These are phyloP conservation scores for Penicillium griseofulvum DNA, from an alignment of 2,329 filamentous ascomycete species.

Conservation along the genomic window DNA sequence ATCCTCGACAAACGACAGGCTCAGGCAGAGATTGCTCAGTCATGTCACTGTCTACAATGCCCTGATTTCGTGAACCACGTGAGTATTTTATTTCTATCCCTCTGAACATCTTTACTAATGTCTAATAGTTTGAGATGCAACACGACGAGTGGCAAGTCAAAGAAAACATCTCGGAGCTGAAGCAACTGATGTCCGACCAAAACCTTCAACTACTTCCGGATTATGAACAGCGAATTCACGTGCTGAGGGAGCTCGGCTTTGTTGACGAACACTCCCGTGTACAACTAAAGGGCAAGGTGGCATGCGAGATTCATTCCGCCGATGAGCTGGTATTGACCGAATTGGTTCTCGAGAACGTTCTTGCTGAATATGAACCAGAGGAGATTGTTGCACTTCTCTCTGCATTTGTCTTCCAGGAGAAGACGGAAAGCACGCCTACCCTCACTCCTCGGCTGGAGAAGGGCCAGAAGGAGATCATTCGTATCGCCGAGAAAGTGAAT, in stretches of 20 bases:
- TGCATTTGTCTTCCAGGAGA: conserved; percentile 96
- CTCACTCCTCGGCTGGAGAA: conserved; percentile 78
- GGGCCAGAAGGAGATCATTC: conserved; percentile 80
- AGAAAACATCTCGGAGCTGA: conserved; percentile 84
- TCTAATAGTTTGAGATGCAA: conserved; percentile 78
- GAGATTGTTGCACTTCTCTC: conserved; percentile 94
- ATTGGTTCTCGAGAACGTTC: conserved; percentile 91
- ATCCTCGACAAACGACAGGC: conserved; percentile 69
- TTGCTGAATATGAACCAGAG: conserved; percentile 91
- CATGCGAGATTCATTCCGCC: conserved; percentile 95
- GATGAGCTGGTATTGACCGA: conserved; percentile 96
- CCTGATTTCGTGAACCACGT: conserved; percentile 83
- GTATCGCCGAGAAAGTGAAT: conserved; percentile 90
- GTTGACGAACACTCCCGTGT: conserved; percentile 85
- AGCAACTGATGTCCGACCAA: conserved; percentile 88
- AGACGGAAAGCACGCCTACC: conserved; percentile 77
- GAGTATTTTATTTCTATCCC: conserved; percentile 41
- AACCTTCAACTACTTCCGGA: conserved; percentile 94
- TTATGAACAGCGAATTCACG: conserved; percentile 90
- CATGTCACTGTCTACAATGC: conserved; percentile 66
- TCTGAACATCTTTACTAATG: background rate
- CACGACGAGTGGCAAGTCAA: conserved; percentile 96
- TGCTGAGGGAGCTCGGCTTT: conserved; percentile 87
- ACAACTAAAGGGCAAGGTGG: conserved; percentile 95
- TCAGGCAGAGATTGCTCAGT: conserved; percentile 61